Base-by-base conservation (phyloP, 1,284 basidiomycete species). In the Cryptococcus neoformans region DNA sequence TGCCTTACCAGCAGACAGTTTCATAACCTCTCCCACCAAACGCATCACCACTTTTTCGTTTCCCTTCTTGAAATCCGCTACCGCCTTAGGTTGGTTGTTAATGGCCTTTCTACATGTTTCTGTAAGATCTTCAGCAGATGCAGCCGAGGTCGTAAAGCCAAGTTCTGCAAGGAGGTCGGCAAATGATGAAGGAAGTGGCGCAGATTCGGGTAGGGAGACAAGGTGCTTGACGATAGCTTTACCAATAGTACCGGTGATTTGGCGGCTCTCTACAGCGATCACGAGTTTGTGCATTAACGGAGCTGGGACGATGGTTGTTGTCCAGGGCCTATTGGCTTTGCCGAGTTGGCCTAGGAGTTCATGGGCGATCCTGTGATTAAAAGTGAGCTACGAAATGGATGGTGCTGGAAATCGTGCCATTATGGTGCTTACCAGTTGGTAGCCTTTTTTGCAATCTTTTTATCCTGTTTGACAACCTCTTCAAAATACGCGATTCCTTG, bases 1-100 rank as follows among this genome's bases (percentile, higher is more conserved):
- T 17, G 87, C 91, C 38, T 85, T 81, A 4, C 94, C 94, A 57
- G 84, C 81, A 58, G 87, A 89, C 53, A 83, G 75, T 75, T 87
- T 89, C 92, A 98, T 97, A 21, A 95, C 89, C 70, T 85, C 83
- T 0, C 95, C 95, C 6, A 98, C 83, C 38, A 99, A 82, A 60
- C 89, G 87, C 80, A 92, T 92, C 44, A 97, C 70, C 1, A 94
- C 92, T 61, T 89, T 92, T 36, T 79, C 76, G 57, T 90, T 88
- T 0, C 95, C 93, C 41, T 81, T 79, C 14, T 83, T 82, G 17
- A 90, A 83, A 17, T 85, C 86, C 6, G 82, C 82, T 0, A 84
- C 86, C 68, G 94, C 90, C 47, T 82, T 78, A 0, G 91, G 89
- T 49, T 92, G 78, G 6, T 81, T 83, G 6, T 75, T 72, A 16